Base-by-base conservation (phyloP, 495 filamentous ascomycete species). In the Penicillium ochrochloron region DNA sequence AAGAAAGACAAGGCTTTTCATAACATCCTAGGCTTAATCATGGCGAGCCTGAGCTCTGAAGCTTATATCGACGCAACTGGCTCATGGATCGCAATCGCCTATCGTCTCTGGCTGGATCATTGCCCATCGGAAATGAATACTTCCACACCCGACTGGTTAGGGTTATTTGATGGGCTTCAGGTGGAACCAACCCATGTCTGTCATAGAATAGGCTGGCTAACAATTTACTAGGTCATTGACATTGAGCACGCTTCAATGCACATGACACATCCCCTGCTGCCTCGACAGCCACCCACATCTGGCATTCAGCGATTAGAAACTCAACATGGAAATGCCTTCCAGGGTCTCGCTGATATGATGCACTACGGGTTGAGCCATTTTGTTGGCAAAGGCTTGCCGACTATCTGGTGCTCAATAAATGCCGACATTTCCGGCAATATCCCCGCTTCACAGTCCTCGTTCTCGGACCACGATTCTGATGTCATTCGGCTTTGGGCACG, bases 181-280 rank as follows among this genome's bases (percentile, higher is more conserved):
- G 76, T 78, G 62, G 61, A 62, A 17, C 29, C 25, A 10, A 19
- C 17, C 27, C 15, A 19, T 8, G 23, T 21, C 41, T n/a, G 19
- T 15, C 15, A n/a, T 23, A 10, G 23, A 11, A 31, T 58, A 12
- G 15, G n/a, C 42, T 23, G 10, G n/a, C 34, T 64, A n/a, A 66
- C 21, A 14, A 2, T 33, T 9, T 4, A 23, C 19, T 23, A 79
- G 76, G 72, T 80, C n/a, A 77, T 78, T 44, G 77, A 80, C 42
- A 73, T 80, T 17, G 77, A 80, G 62, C 77, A 80, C 63, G 77
- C 76, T 5, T 80, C 77, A 12, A 76, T 80, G 66, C 76, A 80
- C 31, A 74, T 80, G 75, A 78, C 73, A 1, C 74, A 75, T 29
- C 77, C 77, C 25, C 64, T 80, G 29, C 55, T 80, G 6, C 77